Conservation (phyloP, 2,329 filamentous ascomycete genomes). For the Pyricularia sp. region DNA sequence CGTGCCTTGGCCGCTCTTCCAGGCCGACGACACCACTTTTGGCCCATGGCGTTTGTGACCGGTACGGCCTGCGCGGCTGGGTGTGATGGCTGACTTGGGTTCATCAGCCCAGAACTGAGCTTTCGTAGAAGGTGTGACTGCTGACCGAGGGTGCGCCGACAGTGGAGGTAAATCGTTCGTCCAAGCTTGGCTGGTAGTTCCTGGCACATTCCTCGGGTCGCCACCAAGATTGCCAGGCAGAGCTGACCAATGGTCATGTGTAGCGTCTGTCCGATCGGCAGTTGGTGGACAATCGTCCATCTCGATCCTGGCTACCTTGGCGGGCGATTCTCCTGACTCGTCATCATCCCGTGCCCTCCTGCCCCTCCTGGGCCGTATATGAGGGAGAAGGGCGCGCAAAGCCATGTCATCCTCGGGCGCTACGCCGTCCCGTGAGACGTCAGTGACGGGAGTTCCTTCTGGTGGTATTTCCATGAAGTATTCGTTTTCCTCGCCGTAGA, state of each 20-base stretch:
- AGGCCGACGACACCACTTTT: slow-evolving; percentile 78
- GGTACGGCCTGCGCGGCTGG: slow-evolving; percentile 38
- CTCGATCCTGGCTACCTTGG: slow-evolving; percentile 24
- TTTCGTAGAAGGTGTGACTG: slow-evolving; percentile 53
- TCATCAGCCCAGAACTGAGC: slow-evolving; percentile 48
- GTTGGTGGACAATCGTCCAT: slow-evolving; percentile 18
- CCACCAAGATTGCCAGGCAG: slow-evolving; percentile 24
- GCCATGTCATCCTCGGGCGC: slow-evolving; percentile 27
- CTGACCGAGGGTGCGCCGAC: slow-evolving; percentile 66
- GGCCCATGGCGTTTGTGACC: slow-evolving; percentile 58
- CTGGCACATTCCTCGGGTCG: slow-evolving; percentile 15
- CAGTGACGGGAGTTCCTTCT: slow-evolving; percentile 29
- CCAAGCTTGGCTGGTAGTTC: not conserved
- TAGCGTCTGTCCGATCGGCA: slow-evolving; percentile 32
- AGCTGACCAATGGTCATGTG: slow-evolving; percentile 33
- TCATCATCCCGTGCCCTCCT: slow-evolving; percentile 52
- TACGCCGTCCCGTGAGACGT: slow-evolving; percentile 26
- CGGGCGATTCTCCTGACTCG: slow-evolving; percentile 23
- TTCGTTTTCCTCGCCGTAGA: slow-evolving; percentile 60
- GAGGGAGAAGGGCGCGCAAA: slow-evolving; percentile 68
- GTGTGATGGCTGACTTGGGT: slow-evolving; percentile 62
- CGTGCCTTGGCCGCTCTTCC: slow-evolving; percentile 53
- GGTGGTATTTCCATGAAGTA: slow-evolving; percentile 71
- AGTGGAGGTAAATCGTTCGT: slow-evolving; percentile 30
- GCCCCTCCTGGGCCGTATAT: slow-evolving; percentile 51